These are phyloP conservation scores for Ensete glaucum DNA, from an alignment of 176 grass and related monocot genomes.

Conservation along the genomic window DNA sequence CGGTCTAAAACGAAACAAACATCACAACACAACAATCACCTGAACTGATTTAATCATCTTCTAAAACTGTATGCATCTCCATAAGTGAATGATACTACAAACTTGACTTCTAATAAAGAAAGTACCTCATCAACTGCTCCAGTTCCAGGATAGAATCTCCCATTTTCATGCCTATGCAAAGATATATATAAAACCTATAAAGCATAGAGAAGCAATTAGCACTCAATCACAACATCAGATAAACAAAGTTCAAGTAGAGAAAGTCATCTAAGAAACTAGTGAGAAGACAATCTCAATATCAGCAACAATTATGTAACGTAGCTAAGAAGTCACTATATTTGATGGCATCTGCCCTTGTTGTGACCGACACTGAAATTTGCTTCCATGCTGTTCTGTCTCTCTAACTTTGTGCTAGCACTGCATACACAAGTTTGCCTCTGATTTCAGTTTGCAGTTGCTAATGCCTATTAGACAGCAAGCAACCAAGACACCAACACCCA, in stretches of 20 bases:
- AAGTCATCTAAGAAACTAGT: background rate
- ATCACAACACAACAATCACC: background rate
- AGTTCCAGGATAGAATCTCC: constrained; percentile 92
- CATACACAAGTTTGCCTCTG: too few species aligned
- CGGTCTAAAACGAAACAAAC: background rate
- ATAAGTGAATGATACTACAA: background rate
- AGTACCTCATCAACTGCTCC: constrained; percentile 78
- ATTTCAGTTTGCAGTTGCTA: too few species aligned
- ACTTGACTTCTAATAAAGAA: constrained; percentile 11
- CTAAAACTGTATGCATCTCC: background rate
- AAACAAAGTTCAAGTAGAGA: background rate
- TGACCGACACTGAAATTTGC: too few species aligned
- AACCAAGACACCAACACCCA: too few species aligned
- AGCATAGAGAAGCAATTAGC: background rate
- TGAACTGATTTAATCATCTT: background rate
- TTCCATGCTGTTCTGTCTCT: too few species aligned
- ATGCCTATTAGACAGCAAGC: too few species aligned
- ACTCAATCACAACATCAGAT: background rate
- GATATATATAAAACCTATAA: constrained; percentile 84
- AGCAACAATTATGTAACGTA: background rate
- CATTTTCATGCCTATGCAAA: constrained; percentile 91
- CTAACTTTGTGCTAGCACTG: too few species aligned
- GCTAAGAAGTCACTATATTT: background rate
- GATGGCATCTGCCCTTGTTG: too few species aligned
- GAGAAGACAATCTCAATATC: background rate